Conservation (phyloP, 164 flowering plant genomes). For the Echeveria elegans region DNA sequence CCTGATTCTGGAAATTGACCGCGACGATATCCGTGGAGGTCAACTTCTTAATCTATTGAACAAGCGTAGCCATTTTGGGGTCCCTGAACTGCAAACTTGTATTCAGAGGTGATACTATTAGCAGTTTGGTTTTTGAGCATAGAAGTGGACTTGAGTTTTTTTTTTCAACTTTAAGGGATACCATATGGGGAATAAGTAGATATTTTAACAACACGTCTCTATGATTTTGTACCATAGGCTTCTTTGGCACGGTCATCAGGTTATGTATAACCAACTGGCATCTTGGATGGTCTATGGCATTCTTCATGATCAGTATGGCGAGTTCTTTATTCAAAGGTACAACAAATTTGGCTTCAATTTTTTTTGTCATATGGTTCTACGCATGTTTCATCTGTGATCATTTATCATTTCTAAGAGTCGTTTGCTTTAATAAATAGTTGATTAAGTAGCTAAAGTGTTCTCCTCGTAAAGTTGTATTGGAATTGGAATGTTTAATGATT, state of each 20-base stretch:
- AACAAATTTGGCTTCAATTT: neutral
- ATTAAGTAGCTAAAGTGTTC: too few species aligned
- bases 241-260: slow-evolving; percentile 72
- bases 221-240: slow-evolving; percentile 49
- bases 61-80: slow-evolving; percentile 92
- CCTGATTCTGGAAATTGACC: slow-evolving; percentile 84
- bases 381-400: neutral
- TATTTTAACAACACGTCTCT: neutral
- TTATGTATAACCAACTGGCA: slow-evolving; percentile 87
- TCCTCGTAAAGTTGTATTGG: neutral
- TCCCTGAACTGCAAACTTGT: slow-evolving; percentile 90
- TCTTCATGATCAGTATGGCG: slow-evolving; percentile 91
- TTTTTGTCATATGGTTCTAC: neutral
- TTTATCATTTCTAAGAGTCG: neutral
- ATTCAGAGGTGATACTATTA: slow-evolving; percentile 92
- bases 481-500: neutral
- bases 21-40: slow-evolving; percentile 79
- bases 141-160: too few species aligned
- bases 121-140: neutral
- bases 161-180: too few species aligned
- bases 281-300: slow-evolving; percentile 99
- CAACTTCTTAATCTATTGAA: slow-evolving; percentile 83
- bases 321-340: slow-evolving; percentile 90
- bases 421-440: neutral
- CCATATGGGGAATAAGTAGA: neutral